phyloP scores from a whole-genome alignment of 495 filamentous ascomycete species.

The Penicillium cataractarum region DNA sequence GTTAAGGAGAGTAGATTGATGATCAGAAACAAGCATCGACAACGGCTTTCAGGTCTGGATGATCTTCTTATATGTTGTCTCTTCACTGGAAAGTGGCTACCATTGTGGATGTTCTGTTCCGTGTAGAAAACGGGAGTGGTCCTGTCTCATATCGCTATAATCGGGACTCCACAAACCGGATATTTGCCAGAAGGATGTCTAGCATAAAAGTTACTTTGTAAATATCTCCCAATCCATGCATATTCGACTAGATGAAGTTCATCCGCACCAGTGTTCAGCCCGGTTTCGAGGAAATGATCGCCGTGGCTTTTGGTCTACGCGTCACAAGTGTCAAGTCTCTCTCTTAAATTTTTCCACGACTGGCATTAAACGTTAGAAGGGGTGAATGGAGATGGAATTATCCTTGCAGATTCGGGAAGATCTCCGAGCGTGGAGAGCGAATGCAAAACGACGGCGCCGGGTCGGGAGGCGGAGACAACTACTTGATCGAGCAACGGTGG shows the following conservation, averaged over 20 bases:
- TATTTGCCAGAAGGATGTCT: slow-evolving; percentile 3
- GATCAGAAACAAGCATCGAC: background rate
- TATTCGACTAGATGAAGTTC: background rate
- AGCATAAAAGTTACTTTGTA: background rate
- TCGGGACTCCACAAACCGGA: slow-evolving; percentile 21
- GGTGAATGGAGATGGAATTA: background rate
- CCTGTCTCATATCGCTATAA: slow-evolving; percentile 26
- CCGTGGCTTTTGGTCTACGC: background rate
- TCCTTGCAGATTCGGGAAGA: slow-evolving; percentile 21
- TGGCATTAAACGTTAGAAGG: slow-evolving; percentile 1
- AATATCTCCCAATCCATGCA: background rate
- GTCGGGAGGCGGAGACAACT: slow-evolving; percentile 7
- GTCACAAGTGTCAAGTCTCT: background rate
- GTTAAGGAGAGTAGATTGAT: background rate
- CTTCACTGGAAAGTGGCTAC: background rate
- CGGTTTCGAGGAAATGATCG: slow-evolving; percentile 3
- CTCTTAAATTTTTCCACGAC: slow-evolving; percentile 25
- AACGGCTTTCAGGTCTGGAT: background rate
- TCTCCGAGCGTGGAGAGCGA: slow-evolving; percentile 18
- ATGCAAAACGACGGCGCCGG: slow-evolving; percentile 23
- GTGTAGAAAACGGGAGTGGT: slow-evolving; percentile 25
- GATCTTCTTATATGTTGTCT: slow-evolving; percentile 18
- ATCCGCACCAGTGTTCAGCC: background rate
- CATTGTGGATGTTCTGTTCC: slow-evolving; percentile 13
- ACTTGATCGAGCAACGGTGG: slow-evolving; percentile 17